Conservation (phyloP, 805 yeast species). For the Suhomyces xylopsoci region DNA sequence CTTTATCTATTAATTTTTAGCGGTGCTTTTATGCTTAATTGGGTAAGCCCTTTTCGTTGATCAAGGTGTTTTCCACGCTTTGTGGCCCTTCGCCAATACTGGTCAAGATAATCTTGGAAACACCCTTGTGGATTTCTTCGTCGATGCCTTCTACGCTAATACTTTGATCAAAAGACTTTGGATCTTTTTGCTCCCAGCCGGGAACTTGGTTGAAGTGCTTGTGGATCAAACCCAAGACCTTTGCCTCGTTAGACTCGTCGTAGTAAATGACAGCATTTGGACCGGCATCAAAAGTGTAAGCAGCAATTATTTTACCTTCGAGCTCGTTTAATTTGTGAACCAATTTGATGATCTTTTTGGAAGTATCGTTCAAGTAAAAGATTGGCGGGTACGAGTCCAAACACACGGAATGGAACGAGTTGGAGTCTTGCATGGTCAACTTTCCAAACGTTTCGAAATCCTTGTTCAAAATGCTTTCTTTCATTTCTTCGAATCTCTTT, state of each 20-base stretch:
- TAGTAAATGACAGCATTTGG: conserved; percentile 97
- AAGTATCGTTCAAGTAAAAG: conserved; percentile 88
- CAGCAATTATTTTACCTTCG: conserved; percentile 73
- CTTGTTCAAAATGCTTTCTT: conserved; percentile 63
- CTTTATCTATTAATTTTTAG: too few species aligned
- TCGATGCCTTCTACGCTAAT: conserved; percentile 40
- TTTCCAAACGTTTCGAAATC: conserved; percentile 82
- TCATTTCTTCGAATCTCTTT: conserved; percentile 75
- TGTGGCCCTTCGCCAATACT: conserved; percentile 87
- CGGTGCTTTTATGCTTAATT: neutral
- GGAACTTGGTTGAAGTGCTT: conserved; percentile 53
- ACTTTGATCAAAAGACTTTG: conserved; percentile 13
- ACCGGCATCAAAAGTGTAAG: conserved; percentile 98
- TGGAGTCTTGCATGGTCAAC: conserved; percentile 93
- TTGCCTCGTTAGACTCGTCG: conserved; percentile 67
- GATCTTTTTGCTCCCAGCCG: conserved; percentile 59
- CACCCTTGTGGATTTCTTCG: conserved; percentile 60
- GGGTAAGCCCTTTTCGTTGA: conserved; percentile 62
- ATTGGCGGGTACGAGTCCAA: conserved; percentile 94
- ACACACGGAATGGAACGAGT: conserved; percentile 98
- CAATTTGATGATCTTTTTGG: conserved; percentile 71
- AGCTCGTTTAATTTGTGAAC: conserved; percentile 72
- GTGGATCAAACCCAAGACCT: conserved; percentile 67
- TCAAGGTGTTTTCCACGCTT: conserved; percentile 52
- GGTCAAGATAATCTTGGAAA: conserved; percentile 80